Percentiles rank a stretch among this genome's conserved stretches.
Conservation (phyloP, 2,329 filamentous ascomycete species). For the Fusarium paranaense region DNA sequence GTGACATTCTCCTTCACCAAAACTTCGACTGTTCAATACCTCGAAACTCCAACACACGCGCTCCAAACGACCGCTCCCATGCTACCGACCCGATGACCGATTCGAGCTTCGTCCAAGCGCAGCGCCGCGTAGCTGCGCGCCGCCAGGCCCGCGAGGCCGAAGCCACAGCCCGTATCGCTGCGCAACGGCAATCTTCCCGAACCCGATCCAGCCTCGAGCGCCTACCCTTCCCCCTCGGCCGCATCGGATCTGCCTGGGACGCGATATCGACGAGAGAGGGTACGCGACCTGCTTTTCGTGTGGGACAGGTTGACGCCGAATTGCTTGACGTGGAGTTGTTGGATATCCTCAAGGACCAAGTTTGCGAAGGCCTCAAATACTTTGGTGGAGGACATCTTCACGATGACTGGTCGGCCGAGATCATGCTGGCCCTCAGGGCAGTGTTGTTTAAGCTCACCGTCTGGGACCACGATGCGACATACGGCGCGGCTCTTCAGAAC, state of each 20-base stretch:
- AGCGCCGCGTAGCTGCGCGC: conserved; percentile 85
- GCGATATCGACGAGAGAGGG: conserved; percentile 79
- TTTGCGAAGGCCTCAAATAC: conserved; percentile 89
- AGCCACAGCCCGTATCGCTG: conserved; percentile 66
- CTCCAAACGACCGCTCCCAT: conserved; percentile 38
- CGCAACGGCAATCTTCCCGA: conserved; percentile 63
- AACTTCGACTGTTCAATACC: conserved; percentile 10
- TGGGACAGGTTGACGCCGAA: conserved; percentile 96
- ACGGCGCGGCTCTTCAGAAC: conserved; percentile 93
- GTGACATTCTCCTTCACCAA: conserved; percentile 11
- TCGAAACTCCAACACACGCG: neutral
- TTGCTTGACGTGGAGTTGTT: conserved; percentile 93
- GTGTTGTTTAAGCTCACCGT: conserved; percentile 94
- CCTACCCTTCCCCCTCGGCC: conserved; percentile 72
- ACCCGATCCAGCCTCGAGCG: conserved; percentile 66
- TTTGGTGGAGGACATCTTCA: conserved; percentile 79
- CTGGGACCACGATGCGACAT: conserved; percentile 96
- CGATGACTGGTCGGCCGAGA: conserved; percentile 90
- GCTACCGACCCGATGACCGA: conserved; percentile 59
- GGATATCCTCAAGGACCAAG: conserved; percentile 85
- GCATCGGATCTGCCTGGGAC: conserved; percentile 74
- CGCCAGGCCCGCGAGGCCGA: conserved; percentile 80
- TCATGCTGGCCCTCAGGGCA: conserved; percentile 79
- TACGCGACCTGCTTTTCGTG: conserved; percentile 86
- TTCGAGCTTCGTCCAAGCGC: conserved; percentile 85